Conservation (phyloP, 257 asterid genomes). For the Buddleja alternifolia region DNA sequence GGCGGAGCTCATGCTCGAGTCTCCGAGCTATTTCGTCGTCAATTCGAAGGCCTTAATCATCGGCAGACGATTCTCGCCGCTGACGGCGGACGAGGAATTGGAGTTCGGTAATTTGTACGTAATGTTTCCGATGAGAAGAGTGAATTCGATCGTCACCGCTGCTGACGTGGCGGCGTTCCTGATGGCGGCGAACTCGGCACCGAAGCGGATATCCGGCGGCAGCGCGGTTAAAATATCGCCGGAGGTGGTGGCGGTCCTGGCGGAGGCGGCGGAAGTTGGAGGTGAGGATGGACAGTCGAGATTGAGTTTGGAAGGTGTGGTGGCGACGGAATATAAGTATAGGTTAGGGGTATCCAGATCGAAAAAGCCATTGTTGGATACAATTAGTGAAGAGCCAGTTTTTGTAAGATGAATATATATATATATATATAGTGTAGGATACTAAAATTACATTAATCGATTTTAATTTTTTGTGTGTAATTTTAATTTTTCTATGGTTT, state of each 20-base stretch:
- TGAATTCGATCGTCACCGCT: conserved; percentile 54
- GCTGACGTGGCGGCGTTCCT: conserved; percentile 61
- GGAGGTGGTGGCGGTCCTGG: conserved; percentile 25
- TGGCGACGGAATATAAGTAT: conserved; percentile 39
- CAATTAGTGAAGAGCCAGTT: conserved; percentile 54
- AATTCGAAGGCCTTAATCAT: conserved; percentile 47
- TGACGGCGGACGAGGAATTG: conserved; percentile 72
- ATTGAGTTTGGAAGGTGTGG: conserved; percentile 36
- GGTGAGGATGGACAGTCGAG: conserved; percentile 35
- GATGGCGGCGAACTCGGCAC: conserved; percentile 49
- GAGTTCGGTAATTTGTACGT: conserved; percentile 57
- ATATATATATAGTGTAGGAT: too few species aligned
- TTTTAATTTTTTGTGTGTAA: too few species aligned
- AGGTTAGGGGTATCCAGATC: conserved; percentile 48
- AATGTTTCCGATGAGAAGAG: conserved; percentile 62
- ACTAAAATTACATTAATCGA: too few species aligned
- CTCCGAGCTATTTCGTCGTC: conserved; percentile 53
- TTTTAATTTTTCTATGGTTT: too few species aligned
- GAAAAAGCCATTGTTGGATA: conserved; percentile 57
- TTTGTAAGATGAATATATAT: conserved; percentile 29
- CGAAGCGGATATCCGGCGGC: conserved; percentile 54
- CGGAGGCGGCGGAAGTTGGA: conserved; percentile 16
- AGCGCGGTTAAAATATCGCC: conserved; percentile 42
- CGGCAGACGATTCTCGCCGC: conserved; percentile 60
- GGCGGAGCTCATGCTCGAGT: conserved; percentile 79